Base-by-base conservation (phyloP, 352 stramenopile species). In the Phytophthora ramorum region DNA sequence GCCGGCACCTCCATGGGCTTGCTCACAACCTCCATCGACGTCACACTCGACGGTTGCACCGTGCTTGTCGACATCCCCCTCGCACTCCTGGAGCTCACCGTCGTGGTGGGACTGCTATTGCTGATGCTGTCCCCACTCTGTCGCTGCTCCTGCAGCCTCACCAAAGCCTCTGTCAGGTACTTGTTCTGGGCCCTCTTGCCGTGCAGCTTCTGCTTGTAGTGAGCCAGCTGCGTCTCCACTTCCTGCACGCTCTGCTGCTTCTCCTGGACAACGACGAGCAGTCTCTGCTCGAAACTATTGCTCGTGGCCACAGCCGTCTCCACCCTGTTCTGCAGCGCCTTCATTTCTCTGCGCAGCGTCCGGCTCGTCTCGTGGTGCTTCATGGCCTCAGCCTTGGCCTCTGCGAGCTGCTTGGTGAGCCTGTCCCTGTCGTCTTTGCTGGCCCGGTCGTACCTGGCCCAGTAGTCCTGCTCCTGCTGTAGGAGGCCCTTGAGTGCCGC, bases 161-260 rank as follows among this genome's bases (percentile, higher is more conserved):
- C 73, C 7, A 92, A 50, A 2, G 81, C 79, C 14, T 90, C 72
- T 1, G 80, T 78, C 28, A 92, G 55, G 17, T 81, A 77, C 56
- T 73, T 79, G 58, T 85, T 88, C 75, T 91, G 74, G 16, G 85
- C 71, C 5, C 74, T 49, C 47, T 87, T 90, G 16, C 88, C 81
- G n/a, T 85, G 62, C 0, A 89, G 20, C 19, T 78, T 85, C 37
- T 66, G 72, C 57, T 69, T 71, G 37, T 89, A 74, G 0, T 73
- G 75, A 2, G 35, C 34, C 14, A 91, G 13, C 16, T 89, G 59
- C 0, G 46, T 48, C 45, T 86, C 71, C 7, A 79, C 50, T 20
- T 81, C 72, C 16, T 52, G 51, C 32, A 76, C 32, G 9, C 68
- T 64, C 26, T 83, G 69, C 26, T 77, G 55, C 49, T 84, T 83